Evolutionary conservation across 129 eudicot species (phyloP), one percentile per base, ranked within the genome.

Genomic region (Escallonia rubra): DNA sequence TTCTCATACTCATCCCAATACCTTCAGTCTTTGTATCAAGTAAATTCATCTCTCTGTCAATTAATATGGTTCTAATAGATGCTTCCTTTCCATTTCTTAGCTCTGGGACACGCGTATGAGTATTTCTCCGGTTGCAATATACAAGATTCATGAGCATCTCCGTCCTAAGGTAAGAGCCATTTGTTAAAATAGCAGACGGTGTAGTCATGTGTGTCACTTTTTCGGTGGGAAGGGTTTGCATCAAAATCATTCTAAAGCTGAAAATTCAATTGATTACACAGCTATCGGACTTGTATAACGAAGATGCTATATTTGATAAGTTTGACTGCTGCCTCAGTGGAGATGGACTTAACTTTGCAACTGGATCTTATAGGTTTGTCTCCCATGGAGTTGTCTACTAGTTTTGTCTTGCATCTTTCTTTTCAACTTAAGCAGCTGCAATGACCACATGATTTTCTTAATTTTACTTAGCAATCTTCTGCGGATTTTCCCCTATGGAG

Each of bases 261-360:
- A 75, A 63, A 39, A 72, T 48, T 23, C 14, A 69, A 57, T 67
- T 51, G 53, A 43, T 7, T 66, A 44, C 75, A 64, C 96, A 93
- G 99, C 82, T 93, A 9, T 82, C 87, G 44, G 95, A 93, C 72
- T 76, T 93, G 55, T 89, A 93, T 66, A 95, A 93, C 69, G 89
- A 89, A 48, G 96, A 93, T 87, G 86, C 95, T 51, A 82, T 93
- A 69, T 84, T 81, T 48, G 99, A 93, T 80, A 89, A 93, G 68
- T 93, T 93, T 69, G 96, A 93, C 69, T 93, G 99, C 66, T 93
- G 99, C 83, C 70, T 86, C 67, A 93, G 99, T 81, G 99, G 99
- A 57, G 89, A 93, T 79, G 91, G 99, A 69, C 81, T 6, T 66
- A 88, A 96, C 47, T 95, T 93, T 48, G 92, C 99, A 62, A 89